These are phyloP conservation scores for Stipa capillata DNA, from an alignment of 176 grass and related monocot genomes.

Conservation along the genomic window DNA sequence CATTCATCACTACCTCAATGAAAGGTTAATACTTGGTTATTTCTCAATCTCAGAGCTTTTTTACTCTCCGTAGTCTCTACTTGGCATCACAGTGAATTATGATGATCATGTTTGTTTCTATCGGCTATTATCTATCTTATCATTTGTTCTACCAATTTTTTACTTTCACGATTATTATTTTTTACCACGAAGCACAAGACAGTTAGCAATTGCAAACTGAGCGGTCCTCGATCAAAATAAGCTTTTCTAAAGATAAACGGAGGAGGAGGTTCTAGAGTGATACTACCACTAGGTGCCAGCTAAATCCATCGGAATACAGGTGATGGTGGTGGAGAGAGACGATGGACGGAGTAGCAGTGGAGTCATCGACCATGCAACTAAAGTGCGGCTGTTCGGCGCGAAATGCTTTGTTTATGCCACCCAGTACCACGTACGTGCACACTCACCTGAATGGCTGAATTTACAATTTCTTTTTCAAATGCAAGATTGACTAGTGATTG, in stretches of 20 bases:
- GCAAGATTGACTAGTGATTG: background rate
- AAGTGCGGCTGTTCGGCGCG: constrained; percentile 77
- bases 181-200: too few species aligned
- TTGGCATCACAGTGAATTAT: too few species aligned
- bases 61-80: too few species aligned
- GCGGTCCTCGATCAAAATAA: too few species aligned
- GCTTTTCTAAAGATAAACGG: too few species aligned
- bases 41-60: background rate
- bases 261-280: background rate
- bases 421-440: background rate
- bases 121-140: too few species aligned
- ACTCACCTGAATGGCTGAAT: background rate
- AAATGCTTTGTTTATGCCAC: constrained; percentile 68
- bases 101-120: too few species aligned
- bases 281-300: background rate
- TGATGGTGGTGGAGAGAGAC: background rate
- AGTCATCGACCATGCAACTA: constrained; percentile 15
- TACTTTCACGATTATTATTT: too few species aligned
- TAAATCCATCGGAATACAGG: background rate
- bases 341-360: too few species aligned
- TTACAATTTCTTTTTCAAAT: background rate
- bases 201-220: too few species aligned
- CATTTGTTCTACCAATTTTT: too few species aligned
- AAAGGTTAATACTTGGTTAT: background rate
- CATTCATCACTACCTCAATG: too few species aligned